Conservation (phyloP, 345 rosid genomes). For the Bruguiera gymnorhiza region DNA sequence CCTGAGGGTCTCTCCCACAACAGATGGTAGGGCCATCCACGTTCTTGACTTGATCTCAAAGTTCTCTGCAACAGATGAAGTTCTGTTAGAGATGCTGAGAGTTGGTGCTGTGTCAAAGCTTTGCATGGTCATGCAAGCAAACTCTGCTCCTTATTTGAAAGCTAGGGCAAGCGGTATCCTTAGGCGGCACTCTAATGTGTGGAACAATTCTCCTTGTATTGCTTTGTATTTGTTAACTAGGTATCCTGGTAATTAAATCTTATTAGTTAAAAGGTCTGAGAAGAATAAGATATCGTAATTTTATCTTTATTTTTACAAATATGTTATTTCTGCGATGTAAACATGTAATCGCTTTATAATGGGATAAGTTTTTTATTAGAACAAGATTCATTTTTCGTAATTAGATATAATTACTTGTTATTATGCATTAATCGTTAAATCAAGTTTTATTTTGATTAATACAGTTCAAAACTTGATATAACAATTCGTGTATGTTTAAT, state of each 20-base stretch:
- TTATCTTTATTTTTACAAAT: no score
- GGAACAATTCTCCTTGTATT: conserved; percentile 67
- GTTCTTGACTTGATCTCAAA: conserved; percentile 35
- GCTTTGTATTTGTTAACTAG: conserved; percentile 45
- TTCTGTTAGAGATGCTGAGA: conserved; percentile 50
- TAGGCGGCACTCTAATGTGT: conserved; percentile 38
- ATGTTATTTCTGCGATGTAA: no score
- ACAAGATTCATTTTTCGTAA: no score
- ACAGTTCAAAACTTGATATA: no score
- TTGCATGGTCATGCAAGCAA: conserved; percentile 59
- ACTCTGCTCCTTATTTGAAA: conserved; percentile 39
- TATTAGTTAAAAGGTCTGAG: neutral
- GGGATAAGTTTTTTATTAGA: no score
- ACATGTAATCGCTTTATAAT: no score
- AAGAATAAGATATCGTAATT: no score
- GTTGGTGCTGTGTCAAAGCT: conserved; percentile 61
- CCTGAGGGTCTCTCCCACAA: conserved; percentile 46
- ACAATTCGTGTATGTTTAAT: no score
- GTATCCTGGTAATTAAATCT: conserved; percentile 16
- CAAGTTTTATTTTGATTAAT: no score
- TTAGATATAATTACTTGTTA: no score
- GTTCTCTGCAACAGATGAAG: conserved; percentile 28
- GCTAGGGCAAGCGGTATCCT: conserved; percentile 44
- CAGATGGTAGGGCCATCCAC: conserved; percentile 46
- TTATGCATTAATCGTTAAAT: no score